Evolutionary conservation across 2,329 filamentous ascomycete species (phyloP), one percentile per base, ranked within the genome.

Genomic region (Camillea tinctor): DNA sequence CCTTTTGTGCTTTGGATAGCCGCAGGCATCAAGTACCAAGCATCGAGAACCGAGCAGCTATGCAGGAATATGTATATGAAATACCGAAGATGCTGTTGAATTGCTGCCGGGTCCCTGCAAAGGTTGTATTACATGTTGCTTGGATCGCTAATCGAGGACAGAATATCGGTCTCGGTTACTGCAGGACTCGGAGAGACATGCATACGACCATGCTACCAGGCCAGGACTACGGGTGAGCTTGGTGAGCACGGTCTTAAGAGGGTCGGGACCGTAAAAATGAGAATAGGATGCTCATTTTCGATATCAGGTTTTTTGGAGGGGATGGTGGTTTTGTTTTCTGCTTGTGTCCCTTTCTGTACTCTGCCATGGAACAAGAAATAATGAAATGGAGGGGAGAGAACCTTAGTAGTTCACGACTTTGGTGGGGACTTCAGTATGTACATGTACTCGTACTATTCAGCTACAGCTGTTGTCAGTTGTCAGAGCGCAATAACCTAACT

Each of bases 61-160:
- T 50, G 21, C 52, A 54, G 20, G 52, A 20, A 36, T 54, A 36
- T n/a, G 49, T 50, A 23, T 21, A 50, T 21, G 4, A 50, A 50
- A 50, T 50, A 50, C 19, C 49, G 21, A 23, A 13, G 49, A 50
- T 50, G 49, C 9, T 22, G 2, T 50, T n/a, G 15, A n/a, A 30
- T 23, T 9, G 21, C 21, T 21, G 21, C 9, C 49, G 21, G 57
- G 23, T 55, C 59, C 57, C 56, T 64, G 64, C 62, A 65, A 66
- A 60, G 57, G 64, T 66, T 58, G 64, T 65, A 66, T 63, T 59
- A 66, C 64, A 64, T 64, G n/a, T 2, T 50, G 49, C 49, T 50
- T 50, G 49, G 22, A 21, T 50, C 49, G 26, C 17, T 44, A 44
- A 44, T 44, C 36, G 36, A 50, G 17, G 19, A 50, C 15, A 50